phyloP scores from a whole-genome alignment of 2,329 filamentous ascomycete genomes.

The Sclerotinia borealis region DNA sequence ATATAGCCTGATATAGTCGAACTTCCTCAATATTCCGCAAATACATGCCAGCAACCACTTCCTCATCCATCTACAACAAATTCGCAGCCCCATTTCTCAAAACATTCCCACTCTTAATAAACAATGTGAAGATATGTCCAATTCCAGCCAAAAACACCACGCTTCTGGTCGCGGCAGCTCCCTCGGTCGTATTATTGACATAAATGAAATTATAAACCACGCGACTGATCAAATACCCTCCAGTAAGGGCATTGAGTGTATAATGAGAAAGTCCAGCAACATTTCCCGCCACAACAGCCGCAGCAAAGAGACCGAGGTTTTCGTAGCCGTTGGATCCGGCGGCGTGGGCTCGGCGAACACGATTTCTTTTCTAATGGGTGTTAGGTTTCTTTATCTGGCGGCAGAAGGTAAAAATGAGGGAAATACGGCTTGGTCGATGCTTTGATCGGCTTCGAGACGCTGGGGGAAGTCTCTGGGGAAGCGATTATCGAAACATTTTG shows the following conservation, averaged over 20 bases:
- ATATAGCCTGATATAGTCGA: not conserved
- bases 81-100: conserved; percentile 12
- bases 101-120: conserved; percentile 23
- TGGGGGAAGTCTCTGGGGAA: not conserved
- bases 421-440: not conserved
- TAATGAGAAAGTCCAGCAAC: conserved; percentile 27
- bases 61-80: not conserved
- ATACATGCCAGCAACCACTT: not conserved
- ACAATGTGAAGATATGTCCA: conserved; percentile 20
- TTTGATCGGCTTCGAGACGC: not conserved
- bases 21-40: too few species aligned
- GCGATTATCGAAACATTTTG: not conserved
- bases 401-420: too few species aligned
- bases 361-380: conserved; percentile 27
- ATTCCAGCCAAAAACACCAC: conserved; percentile 19
- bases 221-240: conserved; percentile 21
- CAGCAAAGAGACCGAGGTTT: conserved; percentile 36
- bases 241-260: conserved; percentile 20
- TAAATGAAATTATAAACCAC: conserved; percentile 24
- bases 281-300: conserved; percentile 36
- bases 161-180: conserved; percentile 14
- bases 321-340: conserved; percentile 36
- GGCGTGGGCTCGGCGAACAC: conserved; percentile 34
- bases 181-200: conserved; percentile 19
- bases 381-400: not conserved